These are phyloP conservation scores for Chaetomiaceae sp. DNA, from an alignment of 2,329 filamentous ascomycete species.

Conservation along the genomic window DNA sequence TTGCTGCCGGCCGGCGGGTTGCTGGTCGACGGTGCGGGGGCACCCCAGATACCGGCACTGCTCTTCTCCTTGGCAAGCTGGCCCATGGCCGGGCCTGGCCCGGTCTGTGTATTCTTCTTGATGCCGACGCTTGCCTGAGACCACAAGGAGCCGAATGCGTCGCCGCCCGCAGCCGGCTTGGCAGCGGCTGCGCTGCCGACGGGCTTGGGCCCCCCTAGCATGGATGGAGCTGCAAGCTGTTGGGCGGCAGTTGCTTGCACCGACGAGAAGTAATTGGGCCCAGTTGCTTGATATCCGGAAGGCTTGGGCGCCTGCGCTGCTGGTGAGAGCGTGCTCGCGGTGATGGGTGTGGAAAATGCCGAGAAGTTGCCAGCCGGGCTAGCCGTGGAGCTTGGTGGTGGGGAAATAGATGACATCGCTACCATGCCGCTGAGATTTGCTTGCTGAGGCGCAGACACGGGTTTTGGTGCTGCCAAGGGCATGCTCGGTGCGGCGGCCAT, in stretches of 20 bases:
- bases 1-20: slow-evolving; percentile 19
- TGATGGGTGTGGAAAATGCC: slow-evolving; percentile 51
- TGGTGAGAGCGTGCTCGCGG: slow-evolving; percentile 37
- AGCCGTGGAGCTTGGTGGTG: slow-evolving; percentile 55
- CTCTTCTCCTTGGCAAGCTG: slow-evolving; percentile 98
- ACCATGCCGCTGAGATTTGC: slow-evolving; percentile 77
- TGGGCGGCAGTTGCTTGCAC: slow-evolving; percentile 46
- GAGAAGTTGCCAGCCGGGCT: slow-evolving; percentile 60
- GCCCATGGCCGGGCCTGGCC: slow-evolving; percentile 74
- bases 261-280: slow-evolving; percentile 94
- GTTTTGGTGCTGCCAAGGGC: slow-evolving; percentile 77
- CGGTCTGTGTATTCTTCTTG: slow-evolving; percentile 64
- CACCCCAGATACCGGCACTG: slow-evolving; percentile 88
- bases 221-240: slow-evolving; percentile 12
- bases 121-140: slow-evolving; percentile 67
- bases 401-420: slow-evolving; percentile 75
- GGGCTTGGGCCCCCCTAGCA: slow-evolving; percentile 19
- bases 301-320: slow-evolving; percentile 49
- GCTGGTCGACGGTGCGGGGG: slow-evolving; percentile 44
- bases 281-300: slow-evolving; percentile 66
- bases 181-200: slow-evolving; percentile 36
- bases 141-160: slow-evolving; percentile 89
- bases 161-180: slow-evolving; percentile 60
- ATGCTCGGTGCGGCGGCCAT: slow-evolving; percentile 53
- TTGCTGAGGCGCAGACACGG: slow-evolving; percentile 76